A percentile compares a stretch with the other conserved stretches of the same genome.
These are phyloP conservation scores for Mortierella polycephala DNA, from an alignment of 371 early-diverging fungal genomes.

Conservation along the genomic window DNA sequence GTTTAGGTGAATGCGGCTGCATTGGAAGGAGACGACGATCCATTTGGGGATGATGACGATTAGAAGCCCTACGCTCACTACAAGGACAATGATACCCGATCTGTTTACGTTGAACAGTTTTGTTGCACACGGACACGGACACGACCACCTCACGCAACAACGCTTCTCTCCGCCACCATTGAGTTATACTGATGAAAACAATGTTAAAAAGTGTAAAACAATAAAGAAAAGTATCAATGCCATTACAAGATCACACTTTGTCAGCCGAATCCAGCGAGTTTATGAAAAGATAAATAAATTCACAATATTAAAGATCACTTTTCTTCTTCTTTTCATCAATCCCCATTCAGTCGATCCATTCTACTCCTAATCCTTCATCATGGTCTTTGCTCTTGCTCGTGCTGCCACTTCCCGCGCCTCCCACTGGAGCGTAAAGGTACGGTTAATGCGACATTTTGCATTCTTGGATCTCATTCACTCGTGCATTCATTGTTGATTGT, in stretches of 20 bases:
- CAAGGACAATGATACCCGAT: slow-evolving; percentile 3
- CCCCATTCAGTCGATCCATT: slow-evolving; percentile 1
- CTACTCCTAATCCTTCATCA: slow-evolving; percentile 13
- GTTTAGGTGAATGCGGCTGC: slow-evolving; percentile 40
- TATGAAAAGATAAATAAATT: background rate
- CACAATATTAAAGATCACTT: background rate
- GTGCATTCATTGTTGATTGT: background rate
- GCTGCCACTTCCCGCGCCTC: slow-evolving; percentile 45
- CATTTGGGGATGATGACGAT: slow-evolving; percentile 31
- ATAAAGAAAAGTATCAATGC: too few species aligned
- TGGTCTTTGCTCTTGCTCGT: slow-evolving; percentile 51
- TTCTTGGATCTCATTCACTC: too few species aligned
- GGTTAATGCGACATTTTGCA: background rate
- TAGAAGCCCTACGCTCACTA: background rate
- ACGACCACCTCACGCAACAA: too few species aligned
- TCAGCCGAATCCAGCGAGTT: background rate
- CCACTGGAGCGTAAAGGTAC: slow-evolving; percentile 52
- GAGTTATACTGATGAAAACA: too few species aligned
- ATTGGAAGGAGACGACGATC: slow-evolving; percentile 32
- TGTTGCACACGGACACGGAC: too few species aligned
- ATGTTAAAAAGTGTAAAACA: too few species aligned
- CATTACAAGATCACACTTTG: background rate
- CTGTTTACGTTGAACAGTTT: too few species aligned
- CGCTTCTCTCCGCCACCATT: too few species aligned
- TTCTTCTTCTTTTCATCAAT: background rate